A percentile compares a stretch with the other conserved stretches of the same genome.
phyloP scores from a whole-genome alignment of 306 rosid species.

The Trifolium fragiferum region DNA sequence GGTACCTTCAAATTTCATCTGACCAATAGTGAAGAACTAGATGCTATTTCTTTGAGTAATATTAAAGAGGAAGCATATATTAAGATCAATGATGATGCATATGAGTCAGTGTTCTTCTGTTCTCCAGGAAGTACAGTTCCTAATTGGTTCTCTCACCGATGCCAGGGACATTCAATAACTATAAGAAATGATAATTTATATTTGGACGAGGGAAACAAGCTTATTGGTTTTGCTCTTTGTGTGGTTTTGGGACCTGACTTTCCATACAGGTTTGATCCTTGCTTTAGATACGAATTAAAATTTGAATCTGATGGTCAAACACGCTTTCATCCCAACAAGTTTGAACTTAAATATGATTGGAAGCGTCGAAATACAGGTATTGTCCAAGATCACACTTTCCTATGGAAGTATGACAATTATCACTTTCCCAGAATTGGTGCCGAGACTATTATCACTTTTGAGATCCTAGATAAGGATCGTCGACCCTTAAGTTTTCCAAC shows the following conservation, averaged over 20 bases:
- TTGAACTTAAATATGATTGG: too few species aligned
- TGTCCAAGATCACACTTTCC: conserved; percentile 36
- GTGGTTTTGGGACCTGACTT: background rate
- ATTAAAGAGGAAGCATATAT: background rate
- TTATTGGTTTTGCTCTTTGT: background rate
- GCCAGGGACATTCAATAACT: background rate
- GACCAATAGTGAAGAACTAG: background rate
- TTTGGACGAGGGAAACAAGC: background rate
- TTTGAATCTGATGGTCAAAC: conserved; percentile 13
- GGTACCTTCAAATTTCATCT: background rate
- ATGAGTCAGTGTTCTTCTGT: background rate
- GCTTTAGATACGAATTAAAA: background rate
- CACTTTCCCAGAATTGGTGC: background rate
- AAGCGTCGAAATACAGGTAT: too few species aligned
- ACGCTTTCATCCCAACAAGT: background rate
- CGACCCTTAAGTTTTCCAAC: too few species aligned
- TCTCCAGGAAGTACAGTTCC: background rate
- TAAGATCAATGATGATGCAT: background rate
- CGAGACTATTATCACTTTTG: background rate
- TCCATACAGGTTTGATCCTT: too few species aligned
- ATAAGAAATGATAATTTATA: background rate
- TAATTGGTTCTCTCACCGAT: background rate
- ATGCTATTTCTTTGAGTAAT: background rate
- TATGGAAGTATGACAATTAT: conserved; percentile 26
- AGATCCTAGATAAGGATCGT: too few species aligned